Evolutionary conservation across 2,329 filamentous ascomycete species (phyloP), one percentile per base, ranked within the genome.

Genomic region (Apiospora aurea): DNA sequence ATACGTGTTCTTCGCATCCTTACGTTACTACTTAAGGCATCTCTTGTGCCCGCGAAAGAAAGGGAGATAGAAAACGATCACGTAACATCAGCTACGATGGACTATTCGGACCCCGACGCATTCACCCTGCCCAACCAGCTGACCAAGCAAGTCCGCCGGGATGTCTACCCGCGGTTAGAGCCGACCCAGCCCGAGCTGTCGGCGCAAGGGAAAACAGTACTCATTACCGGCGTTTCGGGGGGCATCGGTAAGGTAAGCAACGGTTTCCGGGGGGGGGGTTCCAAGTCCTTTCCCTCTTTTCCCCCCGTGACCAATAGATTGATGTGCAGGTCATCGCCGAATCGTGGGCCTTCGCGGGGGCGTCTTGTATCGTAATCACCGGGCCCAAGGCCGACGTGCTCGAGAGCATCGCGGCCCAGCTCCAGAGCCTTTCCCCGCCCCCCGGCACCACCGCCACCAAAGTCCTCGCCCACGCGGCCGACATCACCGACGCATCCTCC

Each of bases 181-280:
- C 73, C 74, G 41, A 72, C 73, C 43, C 73, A 72, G 61, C 74
- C 74, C 43, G 75, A 72, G 66, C 74, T 76, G 24, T 74, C 75
- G 57, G 75, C 75, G 34, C 71, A 72, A 67, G 74, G 74, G 38
- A 74, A 76, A 66, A 73, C 73, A 1, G 75, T 76, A n/a, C 72
- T 76, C 44, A 72, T 76, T 51, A 76, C 75, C 18, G 75, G 74
- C 38, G 75, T 76, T 47, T 73, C 74, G 14, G 75, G 43, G 43
- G 74, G 74, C 49, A 73, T 76, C 43, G 75, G 72, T 68, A 75
- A 75, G 74, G 73, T 72, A 72, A 75, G 71, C 61, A 73, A 47
- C 3, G 70, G 70, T 67, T 68, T 53, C 53, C 3, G 34, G 34
- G 34, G 3, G 3, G 34, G 51, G 69, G 46, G 44, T 13, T 53